Evolutionary conservation across 2,329 filamentous ascomycete species (phyloP).

Genomic region (Apiospora saccharicola): DNA sequence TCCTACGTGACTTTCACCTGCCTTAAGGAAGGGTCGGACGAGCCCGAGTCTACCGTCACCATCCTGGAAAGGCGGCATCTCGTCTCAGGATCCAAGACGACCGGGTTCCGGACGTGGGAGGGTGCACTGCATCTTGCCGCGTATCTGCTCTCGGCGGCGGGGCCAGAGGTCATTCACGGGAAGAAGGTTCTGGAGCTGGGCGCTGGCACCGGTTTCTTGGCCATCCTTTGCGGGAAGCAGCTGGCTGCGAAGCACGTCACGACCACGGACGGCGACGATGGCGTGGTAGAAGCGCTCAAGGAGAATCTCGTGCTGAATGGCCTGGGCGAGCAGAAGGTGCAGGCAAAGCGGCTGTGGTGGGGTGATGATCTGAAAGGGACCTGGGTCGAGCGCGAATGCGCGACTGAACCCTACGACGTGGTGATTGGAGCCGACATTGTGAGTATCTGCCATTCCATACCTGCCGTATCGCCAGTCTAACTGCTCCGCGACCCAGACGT

Average conservation of each 20-base stretch:
- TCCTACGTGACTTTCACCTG: conserved; percentile 68
- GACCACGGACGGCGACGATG: conserved; percentile 68
- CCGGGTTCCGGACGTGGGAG: conserved; percentile 75
- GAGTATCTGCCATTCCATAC: conserved; percentile 20
- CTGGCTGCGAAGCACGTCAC: conserved; percentile 61
- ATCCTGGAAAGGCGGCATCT: conserved; percentile 62
- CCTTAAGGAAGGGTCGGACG: conserved; percentile 36
- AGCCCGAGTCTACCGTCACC: conserved; percentile 50
- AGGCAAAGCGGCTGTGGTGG: conserved; percentile 46
- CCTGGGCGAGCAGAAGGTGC: conserved; percentile 38
- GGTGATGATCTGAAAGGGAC: conserved; percentile 35
- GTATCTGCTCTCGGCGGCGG: conserved; percentile 58
- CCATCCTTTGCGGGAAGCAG: conserved; percentile 67
- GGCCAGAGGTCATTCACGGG: conserved; percentile 53
- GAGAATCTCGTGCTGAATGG: conserved; percentile 61
- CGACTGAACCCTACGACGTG: conserved; percentile 37
- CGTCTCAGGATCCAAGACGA: conserved; percentile 65
- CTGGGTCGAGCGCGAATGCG: conserved; percentile 38
- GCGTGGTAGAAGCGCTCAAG: conserved; percentile 58
- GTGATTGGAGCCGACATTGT: conserved; percentile 44
- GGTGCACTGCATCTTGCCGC: conserved; percentile 69
- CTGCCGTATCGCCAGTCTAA: background rate
- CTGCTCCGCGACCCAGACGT: conserved; percentile 59
- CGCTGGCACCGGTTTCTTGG: conserved; percentile 71
- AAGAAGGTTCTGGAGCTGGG: conserved; percentile 70